phyloP scores from a whole-genome alignment of 257 asterid genomes.

The Solanum piurae region DNA sequence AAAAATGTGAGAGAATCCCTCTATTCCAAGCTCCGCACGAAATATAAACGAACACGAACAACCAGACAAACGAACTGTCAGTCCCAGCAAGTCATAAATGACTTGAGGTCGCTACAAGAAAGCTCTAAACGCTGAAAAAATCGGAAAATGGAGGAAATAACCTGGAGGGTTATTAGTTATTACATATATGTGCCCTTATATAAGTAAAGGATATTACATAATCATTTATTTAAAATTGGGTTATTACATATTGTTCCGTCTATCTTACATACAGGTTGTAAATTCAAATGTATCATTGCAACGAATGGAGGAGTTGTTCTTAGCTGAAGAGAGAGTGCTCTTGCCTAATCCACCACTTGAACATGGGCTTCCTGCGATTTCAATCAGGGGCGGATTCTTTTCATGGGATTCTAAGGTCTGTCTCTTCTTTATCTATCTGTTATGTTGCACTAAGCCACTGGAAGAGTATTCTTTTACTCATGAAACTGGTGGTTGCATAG shows the following conservation, averaged over 20 bases:
- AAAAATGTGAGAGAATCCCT: too few relatives aligned
- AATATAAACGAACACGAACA: too few relatives aligned
- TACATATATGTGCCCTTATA: neutral
- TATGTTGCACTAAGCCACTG: neutral
- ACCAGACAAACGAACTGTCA: neutral
- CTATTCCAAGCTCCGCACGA: neutral
- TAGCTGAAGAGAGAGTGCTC: conserved; percentile 72
- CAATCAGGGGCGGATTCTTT: conserved; percentile 57
- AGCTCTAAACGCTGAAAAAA: neutral
- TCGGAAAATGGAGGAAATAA: neutral
- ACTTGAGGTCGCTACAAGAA: neutral
- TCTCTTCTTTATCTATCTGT: neutral
- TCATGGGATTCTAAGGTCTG: conserved; percentile 79
- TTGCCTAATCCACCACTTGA: conserved; percentile 73
- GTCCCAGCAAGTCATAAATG: neutral
- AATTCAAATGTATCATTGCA: conserved; percentile 80
- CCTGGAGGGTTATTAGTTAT: neutral
- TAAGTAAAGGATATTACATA: neutral
- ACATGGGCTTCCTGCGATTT: conserved; percentile 61
- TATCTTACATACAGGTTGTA: conserved; percentile 50
- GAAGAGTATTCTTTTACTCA: neutral
- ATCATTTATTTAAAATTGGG: neutral
- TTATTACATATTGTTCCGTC: neutral
- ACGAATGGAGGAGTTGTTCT: conserved; percentile 71
- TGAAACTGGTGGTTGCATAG: neutral